Evolutionary conservation across 208 protist species (phyloP).

Genomic region (Trypanosoma avium): DNA sequence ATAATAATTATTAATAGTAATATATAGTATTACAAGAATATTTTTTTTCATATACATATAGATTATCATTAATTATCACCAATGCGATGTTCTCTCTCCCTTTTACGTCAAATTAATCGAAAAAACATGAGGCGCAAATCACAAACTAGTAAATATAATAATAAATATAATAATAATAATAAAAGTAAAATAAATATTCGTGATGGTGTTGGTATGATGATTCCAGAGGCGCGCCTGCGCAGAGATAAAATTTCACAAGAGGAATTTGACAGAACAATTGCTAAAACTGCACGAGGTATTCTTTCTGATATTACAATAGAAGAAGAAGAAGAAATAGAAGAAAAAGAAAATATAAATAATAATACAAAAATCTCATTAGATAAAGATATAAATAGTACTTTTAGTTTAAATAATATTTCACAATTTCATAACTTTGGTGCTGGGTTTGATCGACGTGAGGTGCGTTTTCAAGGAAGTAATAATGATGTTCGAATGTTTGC

Average conservation of each 20-base stretch:
- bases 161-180: too few species aligned
- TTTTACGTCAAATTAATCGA: background rate
- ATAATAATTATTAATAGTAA: background rate
- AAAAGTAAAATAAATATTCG: constrained; percentile 5
- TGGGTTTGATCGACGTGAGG: constrained; percentile 23
- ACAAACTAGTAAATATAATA: too few species aligned
- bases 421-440: too few species aligned
- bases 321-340: too few species aligned
- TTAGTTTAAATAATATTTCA: too few species aligned
- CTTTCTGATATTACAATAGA: too few species aligned
- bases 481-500: constrained; percentile 26
- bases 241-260: constrained; percentile 16
- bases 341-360: too few species aligned
- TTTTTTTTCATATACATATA: too few species aligned
- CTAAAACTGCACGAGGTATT: constrained; percentile 22
- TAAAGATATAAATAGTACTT: too few species aligned
- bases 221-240: constrained; percentile 31
- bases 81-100: background rate
- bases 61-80: background rate
- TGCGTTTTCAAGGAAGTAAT: constrained; percentile 23
- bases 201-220: constrained; percentile 33
- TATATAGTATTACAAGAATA: too few species aligned
- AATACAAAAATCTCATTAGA: too few species aligned
- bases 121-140: background rate
- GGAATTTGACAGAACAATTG: constrained; percentile 29